phyloP scores from a whole-genome alignment of 495 filamentous ascomycete species.

The Penicillium verhagenii region DNA sequence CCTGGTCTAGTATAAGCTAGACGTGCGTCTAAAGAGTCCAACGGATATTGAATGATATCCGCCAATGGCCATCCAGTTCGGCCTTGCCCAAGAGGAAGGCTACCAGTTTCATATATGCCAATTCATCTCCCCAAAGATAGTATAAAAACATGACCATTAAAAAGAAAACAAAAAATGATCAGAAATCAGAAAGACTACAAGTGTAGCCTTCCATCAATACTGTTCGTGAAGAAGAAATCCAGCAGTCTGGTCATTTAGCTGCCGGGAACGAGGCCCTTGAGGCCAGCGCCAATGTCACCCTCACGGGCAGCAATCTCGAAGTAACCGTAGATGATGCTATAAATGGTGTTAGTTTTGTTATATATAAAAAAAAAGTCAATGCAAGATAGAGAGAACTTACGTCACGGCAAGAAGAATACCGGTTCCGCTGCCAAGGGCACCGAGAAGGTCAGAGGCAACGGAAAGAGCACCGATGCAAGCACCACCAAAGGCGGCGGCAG shows the following conservation, averaged over 20 bases:
- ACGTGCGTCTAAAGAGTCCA: background rate
- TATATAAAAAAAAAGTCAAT: background rate
- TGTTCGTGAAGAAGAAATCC: slow-evolving; percentile 32
- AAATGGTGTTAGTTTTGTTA: slow-evolving; percentile 18
- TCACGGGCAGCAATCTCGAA: slow-evolving; percentile 99
- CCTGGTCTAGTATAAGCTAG: background rate
- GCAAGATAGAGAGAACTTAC: slow-evolving; percentile 57
- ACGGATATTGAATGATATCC: background rate
- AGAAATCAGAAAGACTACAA: slow-evolving; percentile 22
- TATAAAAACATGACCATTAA: slow-evolving; percentile 29
- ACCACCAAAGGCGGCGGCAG: slow-evolving; percentile 96
- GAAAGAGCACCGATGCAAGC: slow-evolving; percentile 98
- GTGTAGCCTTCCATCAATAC: slow-evolving; percentile 30
- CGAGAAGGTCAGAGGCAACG: slow-evolving; percentile 91
- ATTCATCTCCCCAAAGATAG: slow-evolving; percentile 24
- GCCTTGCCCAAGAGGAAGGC: background rate
- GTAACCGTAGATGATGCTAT: slow-evolving; percentile 95
- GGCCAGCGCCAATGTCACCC: slow-evolving; percentile 80
- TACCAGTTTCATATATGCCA: slow-evolving; percentile 6
- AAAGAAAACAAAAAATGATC: slow-evolving; percentile 28
- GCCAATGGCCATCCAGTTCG: background rate
- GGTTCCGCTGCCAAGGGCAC: slow-evolving; percentile 93
- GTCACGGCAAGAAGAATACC: slow-evolving; percentile 98
- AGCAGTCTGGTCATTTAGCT: slow-evolving; percentile 36
- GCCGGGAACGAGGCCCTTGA: slow-evolving; percentile 80